Percentiles rank a stretch among this genome's conserved stretches.
These are phyloP conservation scores for Heterococcus sp. DNA, from an alignment of 108 stramenopile genomes.

Conservation along the genomic window DNA sequence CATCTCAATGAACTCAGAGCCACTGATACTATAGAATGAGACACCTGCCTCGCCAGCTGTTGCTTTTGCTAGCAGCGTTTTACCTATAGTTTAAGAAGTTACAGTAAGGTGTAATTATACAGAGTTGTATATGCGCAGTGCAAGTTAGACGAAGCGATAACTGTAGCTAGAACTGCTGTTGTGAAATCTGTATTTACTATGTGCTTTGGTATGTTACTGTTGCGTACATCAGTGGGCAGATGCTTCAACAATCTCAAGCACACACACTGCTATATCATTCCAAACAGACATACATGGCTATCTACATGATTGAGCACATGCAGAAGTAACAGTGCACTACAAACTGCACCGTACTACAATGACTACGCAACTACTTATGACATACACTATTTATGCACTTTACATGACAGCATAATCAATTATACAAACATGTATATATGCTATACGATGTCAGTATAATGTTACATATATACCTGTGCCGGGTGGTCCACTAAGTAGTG, in stretches of 20 bases:
- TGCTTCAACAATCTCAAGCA: neutral
- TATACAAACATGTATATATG: neutral
- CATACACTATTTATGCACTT: neutral
- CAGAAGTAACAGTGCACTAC: neutral
- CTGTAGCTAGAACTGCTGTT: no score
- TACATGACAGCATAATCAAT: neutral
- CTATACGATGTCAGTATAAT: neutral
- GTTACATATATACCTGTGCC: conserved; percentile 61
- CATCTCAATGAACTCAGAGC: conserved; percentile 97
- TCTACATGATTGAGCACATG: neutral
- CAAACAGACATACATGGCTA: neutral
- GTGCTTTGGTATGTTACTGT: neutral
- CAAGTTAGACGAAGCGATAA: no score
- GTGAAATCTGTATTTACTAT: neutral
- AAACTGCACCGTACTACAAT: no score
- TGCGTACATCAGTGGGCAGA: neutral
- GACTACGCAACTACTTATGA: no score
- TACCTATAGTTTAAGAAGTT: conserved; percentile 64
- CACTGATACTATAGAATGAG: conserved; percentile 88
- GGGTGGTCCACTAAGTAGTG: conserved; percentile 86
- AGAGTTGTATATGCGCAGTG: neutral
- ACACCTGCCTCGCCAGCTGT: conserved; percentile 97
- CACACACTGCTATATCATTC: neutral
- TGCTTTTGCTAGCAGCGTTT: conserved; percentile 95
- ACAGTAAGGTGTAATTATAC: neutral